A percentile compares a stretch with the other conserved stretches of the same genome.
phyloP scores from a whole-genome alignment of 495 filamentous ascomycete genomes.

The Aspergillus steynii region DNA sequence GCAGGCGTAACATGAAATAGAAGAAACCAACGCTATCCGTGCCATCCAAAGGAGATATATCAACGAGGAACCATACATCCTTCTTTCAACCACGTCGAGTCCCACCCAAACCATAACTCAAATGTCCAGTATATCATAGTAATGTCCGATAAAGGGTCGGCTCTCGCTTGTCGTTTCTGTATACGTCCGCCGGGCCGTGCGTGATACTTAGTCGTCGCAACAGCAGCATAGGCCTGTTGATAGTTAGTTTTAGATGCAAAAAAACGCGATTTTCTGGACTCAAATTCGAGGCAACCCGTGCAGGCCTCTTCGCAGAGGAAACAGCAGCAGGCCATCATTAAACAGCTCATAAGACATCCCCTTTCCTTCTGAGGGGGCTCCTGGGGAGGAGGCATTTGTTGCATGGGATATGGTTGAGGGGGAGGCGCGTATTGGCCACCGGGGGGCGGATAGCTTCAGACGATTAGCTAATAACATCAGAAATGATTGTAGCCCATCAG shows the following conservation, averaged over 20 bases:
- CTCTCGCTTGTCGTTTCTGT: background rate
- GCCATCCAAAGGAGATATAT: no score
- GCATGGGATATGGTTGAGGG: conserved; percentile 20
- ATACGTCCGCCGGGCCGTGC: background rate
- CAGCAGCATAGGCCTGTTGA: background rate
- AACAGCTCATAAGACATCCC: conserved; percentile 26
- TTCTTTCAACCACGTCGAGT: background rate
- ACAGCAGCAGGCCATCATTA: conserved; percentile 27
- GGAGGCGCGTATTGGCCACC: conserved; percentile 21
- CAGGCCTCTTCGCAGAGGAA: conserved; percentile 29
- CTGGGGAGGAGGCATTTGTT: conserved; percentile 22
- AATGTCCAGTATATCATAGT: no score
- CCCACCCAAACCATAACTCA: no score
- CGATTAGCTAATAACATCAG: background rate
- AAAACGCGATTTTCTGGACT: background rate
- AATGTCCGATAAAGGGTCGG: no score
- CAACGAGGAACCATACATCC: conserved; percentile 9
- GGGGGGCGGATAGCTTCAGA: conserved; percentile 17
- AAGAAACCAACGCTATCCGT: no score
- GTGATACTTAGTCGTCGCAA: background rate
- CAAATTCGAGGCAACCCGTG: conserved; percentile 24
- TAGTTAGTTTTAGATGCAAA: no score
- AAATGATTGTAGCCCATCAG: background rate
- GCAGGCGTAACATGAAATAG: no score
- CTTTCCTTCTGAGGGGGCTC: conserved; percentile 25